A percentile compares a stretch with the other conserved stretches of the same genome.
Evolutionary conservation across 257 asterid genomes (phyloP).

Genomic region (Primulina huaijiensis): DNA sequence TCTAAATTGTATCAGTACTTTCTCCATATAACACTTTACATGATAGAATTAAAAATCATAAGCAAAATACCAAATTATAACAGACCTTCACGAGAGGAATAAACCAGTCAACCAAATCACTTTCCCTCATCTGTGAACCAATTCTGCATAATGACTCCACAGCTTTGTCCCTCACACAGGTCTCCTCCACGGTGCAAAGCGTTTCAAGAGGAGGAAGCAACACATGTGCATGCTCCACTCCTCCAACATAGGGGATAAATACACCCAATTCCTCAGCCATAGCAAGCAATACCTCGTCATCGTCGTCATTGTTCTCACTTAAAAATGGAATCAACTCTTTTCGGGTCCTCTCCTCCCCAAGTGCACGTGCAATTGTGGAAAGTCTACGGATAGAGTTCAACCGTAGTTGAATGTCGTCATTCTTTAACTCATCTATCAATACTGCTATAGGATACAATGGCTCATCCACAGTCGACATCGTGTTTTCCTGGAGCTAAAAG

Average conservation of each 20-base stretch:
- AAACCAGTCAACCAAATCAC: slow-evolving; percentile 49
- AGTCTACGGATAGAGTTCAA: slow-evolving; percentile 80
- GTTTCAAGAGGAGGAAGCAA: slow-evolving; percentile 88
- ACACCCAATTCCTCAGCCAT: slow-evolving; percentile 96
- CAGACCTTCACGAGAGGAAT: slow-evolving; percentile 56
- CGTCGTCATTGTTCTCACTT: slow-evolving; percentile 93
- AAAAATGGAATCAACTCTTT: slow-evolving; percentile 84
- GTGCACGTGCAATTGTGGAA: slow-evolving; percentile 94
- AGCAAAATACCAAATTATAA: background rate
- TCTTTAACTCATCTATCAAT: slow-evolving; percentile 86
- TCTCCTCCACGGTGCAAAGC: slow-evolving; percentile 88
- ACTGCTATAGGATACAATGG: slow-evolving; percentile 96
- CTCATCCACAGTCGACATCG: slow-evolving; percentile 32
- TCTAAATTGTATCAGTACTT: slow-evolving; percentile 5
- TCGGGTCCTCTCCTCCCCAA: slow-evolving; percentile 90
- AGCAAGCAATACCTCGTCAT: slow-evolving; percentile 87
- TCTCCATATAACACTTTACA: background rate
- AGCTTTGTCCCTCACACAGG: slow-evolving; percentile 94
- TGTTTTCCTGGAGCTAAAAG: slow-evolving; percentile 8
- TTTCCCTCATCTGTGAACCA: slow-evolving; percentile 93
- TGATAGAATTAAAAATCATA: background rate
- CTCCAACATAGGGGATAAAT: slow-evolving; percentile 93
- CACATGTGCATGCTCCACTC: slow-evolving; percentile 86
- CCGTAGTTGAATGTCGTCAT: slow-evolving; percentile 82
- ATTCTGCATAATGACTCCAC: slow-evolving; percentile 88